A percentile compares a stretch with the other conserved stretches of the same genome.
phyloP scores from a whole-genome alignment of 2,329 filamentous ascomycete species.

The Drechmeria coniospora region DNA sequence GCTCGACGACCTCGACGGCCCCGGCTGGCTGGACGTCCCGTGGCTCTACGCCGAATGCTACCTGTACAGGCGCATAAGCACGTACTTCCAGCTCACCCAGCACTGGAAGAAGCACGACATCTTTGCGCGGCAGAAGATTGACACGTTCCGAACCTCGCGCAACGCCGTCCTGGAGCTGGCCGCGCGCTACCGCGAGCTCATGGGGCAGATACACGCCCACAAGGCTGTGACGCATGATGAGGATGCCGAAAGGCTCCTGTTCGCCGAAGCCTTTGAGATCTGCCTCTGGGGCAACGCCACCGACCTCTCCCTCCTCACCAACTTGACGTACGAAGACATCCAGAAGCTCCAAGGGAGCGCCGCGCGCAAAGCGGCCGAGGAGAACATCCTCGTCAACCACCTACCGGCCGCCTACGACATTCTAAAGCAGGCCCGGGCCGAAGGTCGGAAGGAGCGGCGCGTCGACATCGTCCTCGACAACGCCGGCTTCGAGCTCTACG shows the following conservation, averaged over 20 bases:
- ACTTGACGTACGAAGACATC: constrained; percentile 85
- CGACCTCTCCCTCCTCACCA: constrained; percentile 80
- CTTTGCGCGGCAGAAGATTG: constrained; percentile 79
- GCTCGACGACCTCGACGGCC: constrained; percentile 54
- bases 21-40: constrained; percentile 68
- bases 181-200: constrained; percentile 59
- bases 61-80: constrained; percentile 71
- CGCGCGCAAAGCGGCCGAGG: constrained; percentile 71
- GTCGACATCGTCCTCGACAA: constrained; percentile 96
- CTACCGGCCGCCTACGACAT: constrained; percentile 55
- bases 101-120: constrained; percentile 87
- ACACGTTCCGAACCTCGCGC: constrained; percentile 82
- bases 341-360: constrained; percentile 87
- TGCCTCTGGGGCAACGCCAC: constrained; percentile 97
- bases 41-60: constrained; percentile 96
- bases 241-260: constrained; percentile 62
- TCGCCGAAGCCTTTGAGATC: constrained; percentile 88
- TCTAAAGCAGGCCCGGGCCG: constrained; percentile 48
- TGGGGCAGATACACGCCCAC: constrained; percentile 44
- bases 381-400: constrained; percentile 87
- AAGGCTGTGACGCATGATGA: constrained; percentile 39
- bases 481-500: constrained; percentile 91
- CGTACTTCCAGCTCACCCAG: constrained; percentile 58
- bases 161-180: constrained; percentile 74
- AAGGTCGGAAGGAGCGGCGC: constrained; percentile 51